Percentiles rank a stretch among this genome's conserved stretches.
phyloP scores from a whole-genome alignment of 495 filamentous ascomycete species.

The Annulohypoxylon stygium region DNA sequence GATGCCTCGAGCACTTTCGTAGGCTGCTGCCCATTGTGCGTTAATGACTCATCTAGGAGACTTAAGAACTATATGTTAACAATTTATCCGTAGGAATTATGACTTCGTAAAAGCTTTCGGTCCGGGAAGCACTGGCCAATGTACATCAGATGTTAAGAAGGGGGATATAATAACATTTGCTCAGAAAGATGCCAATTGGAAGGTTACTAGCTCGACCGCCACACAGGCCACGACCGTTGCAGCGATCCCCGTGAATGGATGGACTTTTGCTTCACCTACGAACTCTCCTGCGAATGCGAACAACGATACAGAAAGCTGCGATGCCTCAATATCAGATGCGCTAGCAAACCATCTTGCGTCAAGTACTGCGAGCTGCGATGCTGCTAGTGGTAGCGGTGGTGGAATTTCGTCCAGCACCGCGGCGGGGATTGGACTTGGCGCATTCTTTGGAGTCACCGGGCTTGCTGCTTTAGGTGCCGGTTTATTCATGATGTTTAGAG shows the following conservation, averaged over 20 bases:
- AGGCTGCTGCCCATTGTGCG: constrained; percentile 51
- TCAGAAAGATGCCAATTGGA: constrained; percentile 17
- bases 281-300: constrained; percentile 18
- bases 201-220: constrained; percentile 33
- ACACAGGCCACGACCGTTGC: constrained; percentile 28
- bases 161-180: constrained; percentile 40
- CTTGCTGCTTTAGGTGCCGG: constrained; percentile 40
- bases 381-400: not conserved
- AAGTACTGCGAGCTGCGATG: constrained; percentile 25
- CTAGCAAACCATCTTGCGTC: constrained; percentile 32
- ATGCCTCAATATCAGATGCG: constrained; percentile 33
- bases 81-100: constrained; percentile 34
- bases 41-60: constrained; percentile 9
- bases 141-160: constrained; percentile 42
- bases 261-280: constrained; percentile 39
- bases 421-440: constrained; percentile 47
- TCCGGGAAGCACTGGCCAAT: constrained; percentile 40
- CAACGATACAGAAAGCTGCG: constrained; percentile 22
- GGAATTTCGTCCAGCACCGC: constrained; percentile 38
- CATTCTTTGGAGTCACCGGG: constrained; percentile 42
- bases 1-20: constrained; percentile 43
- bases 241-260: constrained; percentile 48
- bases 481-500: constrained; percentile 42
- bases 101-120: constrained; percentile 24
- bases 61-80: constrained; percentile 22